Evolutionary conservation across 148 eudicot species (phyloP), one percentile per base, ranked within the genome.

Genomic region (Gaultheria prostrata): DNA sequence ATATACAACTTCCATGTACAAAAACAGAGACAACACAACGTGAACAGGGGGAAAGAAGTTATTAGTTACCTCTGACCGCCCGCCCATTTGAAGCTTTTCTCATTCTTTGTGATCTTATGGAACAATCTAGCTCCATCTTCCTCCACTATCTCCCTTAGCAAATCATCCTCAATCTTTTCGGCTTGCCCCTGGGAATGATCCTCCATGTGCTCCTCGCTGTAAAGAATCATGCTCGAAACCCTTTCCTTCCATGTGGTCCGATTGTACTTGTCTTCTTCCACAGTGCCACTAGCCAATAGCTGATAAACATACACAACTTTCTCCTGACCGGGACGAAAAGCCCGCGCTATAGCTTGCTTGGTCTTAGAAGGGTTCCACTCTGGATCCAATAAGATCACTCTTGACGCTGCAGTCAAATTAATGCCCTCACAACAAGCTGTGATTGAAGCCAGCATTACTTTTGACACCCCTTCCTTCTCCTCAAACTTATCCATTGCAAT

Each of bases 281-380:
- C 72, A 3, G 96, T 94, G 18, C 99, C 99, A 0, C 86, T 87
- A 8, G 90, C 97, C 88, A 97, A 78, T 4, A 97, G 90, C 71
- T 97, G 99, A 77, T 97, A 97, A 77, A 94, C 99, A 84, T 94
- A 94, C 46, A 97, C 99, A 26, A 93, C 88, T 85, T 93, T 97
- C 78, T 90, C 98, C 85, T 97, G 99, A 9, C 99, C 99, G 0
- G 98, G 97, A 81, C 99, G 81, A 63, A 97, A 97, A 9, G 99
- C 99, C 24, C 99, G 91, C 28, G 99, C 97, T 28, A 97, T 94
- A 0, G 99, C 99, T 81, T 97, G 99, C 84, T 97, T 97, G 79
- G 94, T 97, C 89, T 94, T 97, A 0, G 98, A 93, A 28, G 99
- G 99, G 82, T 97, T 97, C 99, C 99, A 97, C 82, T 93, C 98